Evolutionary conservation across 2,329 filamentous ascomycete genomes (phyloP), one percentile per base, ranked within the genome.

Genomic region (Cytospora leucostoma): DNA sequence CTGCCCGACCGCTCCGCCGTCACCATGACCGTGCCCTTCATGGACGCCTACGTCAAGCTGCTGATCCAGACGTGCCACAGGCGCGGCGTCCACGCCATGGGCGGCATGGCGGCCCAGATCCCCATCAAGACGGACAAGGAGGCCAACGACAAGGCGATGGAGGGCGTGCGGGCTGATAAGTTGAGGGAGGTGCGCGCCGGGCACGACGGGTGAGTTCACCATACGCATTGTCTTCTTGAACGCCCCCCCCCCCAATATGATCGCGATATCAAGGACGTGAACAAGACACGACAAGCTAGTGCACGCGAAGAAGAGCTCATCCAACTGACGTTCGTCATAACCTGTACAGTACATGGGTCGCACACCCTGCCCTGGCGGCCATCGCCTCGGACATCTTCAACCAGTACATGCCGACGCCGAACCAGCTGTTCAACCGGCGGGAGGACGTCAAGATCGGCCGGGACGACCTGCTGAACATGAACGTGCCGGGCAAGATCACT

Each of bases 21-120:
- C 61, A 99, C 95, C 70, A 98, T 99, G 95, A 98, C 93, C 13
- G 90, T 94, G 1, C 95, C 95, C 13, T 99, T 99, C 80, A 98
- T 99, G 95, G 86, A 98, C 70, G 87, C 95, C 56, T 99, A 99
- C 32, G 81, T 98, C 73, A 96, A 95, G 79, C 88, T 98, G 49
- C 86, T 99, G 69, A 97, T 99, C 80, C 94, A 97, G 85, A 98
- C 95, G 63, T 99, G 95, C 83, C 95, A 99, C 79, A 90, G 88
- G 75, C 89, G 95, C 71, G 93, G 93, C 61, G 95, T 98, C n/a
- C 95, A 98, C 78, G 95, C 95, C 68, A 98, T 98, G 95, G 88
- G 95, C 70, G 95, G 95, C 69, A 98, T 99, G 95, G 94, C 94
- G 3, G 95, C 95, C 47, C 95, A 98, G 79, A 99, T 99, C 73